phyloP scores from a whole-genome alignment of 2,329 filamentous ascomycete genomes.

The Aureobasidium namibiae region DNA sequence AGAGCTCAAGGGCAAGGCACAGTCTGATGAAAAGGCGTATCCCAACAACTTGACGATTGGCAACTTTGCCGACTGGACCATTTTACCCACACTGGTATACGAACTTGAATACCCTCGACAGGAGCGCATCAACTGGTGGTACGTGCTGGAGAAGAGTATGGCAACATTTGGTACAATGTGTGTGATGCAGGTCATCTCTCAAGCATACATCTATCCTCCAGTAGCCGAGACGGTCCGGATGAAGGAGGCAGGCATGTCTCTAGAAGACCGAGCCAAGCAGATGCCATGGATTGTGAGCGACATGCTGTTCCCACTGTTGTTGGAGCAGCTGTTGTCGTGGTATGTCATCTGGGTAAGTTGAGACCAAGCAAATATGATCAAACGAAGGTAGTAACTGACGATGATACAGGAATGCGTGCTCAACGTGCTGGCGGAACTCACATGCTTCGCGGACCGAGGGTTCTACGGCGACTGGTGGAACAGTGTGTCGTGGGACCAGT shows the following conservation, averaged over 20 bases:
- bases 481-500: constrained; percentile 60
- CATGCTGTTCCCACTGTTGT: constrained; percentile 68
- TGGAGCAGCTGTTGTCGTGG: constrained; percentile 70
- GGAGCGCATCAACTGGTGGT: constrained; percentile 62
- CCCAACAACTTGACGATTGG: constrained; percentile 58
- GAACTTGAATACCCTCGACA: constrained; percentile 70
- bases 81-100: constrained; percentile 69
- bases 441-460: constrained; percentile 66
- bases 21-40: constrained; percentile 45
- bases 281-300: constrained; percentile 71
- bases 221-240: constrained; percentile 59
- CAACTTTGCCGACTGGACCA: constrained; percentile 61
- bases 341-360: constrained; percentile 75
- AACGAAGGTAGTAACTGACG: constrained; percentile 6
- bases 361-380: not conserved
- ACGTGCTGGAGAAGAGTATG: constrained; percentile 62
- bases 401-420: constrained; percentile 39
- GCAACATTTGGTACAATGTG: constrained; percentile 66
- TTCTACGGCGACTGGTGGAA: constrained; percentile 54
- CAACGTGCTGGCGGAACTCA: constrained; percentile 69
- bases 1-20: constrained; percentile 58
- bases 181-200: constrained; percentile 71
- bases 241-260: constrained; percentile 57
- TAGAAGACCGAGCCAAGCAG: constrained; percentile 52
- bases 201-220: constrained; percentile 69